These are phyloP conservation scores for Helichrysum umbraculigerum DNA, from an alignment of 129 eudicot genomes.

Conservation along the genomic window DNA sequence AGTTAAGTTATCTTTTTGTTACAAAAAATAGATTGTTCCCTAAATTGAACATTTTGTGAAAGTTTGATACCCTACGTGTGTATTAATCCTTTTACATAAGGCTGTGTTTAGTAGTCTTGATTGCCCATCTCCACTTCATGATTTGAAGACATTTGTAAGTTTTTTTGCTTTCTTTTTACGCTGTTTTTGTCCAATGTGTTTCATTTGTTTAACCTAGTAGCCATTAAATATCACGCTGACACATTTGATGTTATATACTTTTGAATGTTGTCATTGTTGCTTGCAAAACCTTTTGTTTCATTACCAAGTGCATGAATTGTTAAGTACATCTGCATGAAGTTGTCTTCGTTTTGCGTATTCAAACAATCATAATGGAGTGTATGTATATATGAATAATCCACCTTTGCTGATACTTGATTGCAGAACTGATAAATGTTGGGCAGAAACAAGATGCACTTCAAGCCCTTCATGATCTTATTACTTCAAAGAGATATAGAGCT, in stretches of 20 bases:
- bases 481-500: constrained; percentile 85
- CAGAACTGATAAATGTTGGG: constrained; percentile 93
- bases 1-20: no score
- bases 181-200: neutral
- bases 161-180: neutral
- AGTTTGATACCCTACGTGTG: no score
- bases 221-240: neutral
- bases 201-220: neutral
- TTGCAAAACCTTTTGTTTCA: neutral
- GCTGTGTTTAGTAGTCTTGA: neutral
- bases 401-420: constrained; percentile 8
- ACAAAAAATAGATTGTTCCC: no score
- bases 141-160: neutral
- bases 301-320: neutral
- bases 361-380: neutral
- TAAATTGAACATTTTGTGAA: no score
- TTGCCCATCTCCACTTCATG: neutral
- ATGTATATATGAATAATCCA: neutral
- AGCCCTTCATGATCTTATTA: constrained; percentile 79
- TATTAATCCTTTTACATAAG: neutral
- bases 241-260: neutral
- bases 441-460: constrained; percentile 89
- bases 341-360: neutral
- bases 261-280: neutral
- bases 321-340: neutral